phyloP scores from a whole-genome alignment of 176 grass and related monocot species.

The Oryza brachyantha region DNA sequence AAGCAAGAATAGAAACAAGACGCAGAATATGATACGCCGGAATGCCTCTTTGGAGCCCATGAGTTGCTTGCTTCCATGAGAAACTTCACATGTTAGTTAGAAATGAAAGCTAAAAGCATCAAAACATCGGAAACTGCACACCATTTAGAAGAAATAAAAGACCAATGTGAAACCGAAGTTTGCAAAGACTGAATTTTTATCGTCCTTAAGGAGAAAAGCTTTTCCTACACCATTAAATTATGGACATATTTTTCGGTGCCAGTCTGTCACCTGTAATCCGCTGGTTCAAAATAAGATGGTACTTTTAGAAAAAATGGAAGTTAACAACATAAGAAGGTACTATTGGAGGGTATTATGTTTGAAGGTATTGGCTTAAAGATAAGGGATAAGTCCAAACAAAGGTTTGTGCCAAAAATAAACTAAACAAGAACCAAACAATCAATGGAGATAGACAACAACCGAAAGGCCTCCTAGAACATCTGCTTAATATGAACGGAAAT shows the following conservation, averaged over 20 bases:
- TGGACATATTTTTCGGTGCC: too few species aligned
- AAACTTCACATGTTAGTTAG: neutral
- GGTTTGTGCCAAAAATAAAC: too few species aligned
- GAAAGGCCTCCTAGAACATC: neutral
- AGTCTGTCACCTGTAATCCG: too few species aligned
- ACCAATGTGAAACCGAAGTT: neutral
- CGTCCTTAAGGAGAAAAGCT: neutral
- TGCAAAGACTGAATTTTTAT: neutral
- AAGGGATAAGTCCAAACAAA: too few species aligned
- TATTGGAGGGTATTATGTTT: neutral
- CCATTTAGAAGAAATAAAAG: neutral
- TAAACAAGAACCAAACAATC: neutral
- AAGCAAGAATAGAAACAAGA: slow-evolving; percentile 18
- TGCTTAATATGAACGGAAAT: neutral
- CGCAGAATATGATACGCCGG: neutral
- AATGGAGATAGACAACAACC: neutral
- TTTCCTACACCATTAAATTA: neutral
- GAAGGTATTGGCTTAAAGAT: neutral
- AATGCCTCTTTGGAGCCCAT: slow-evolving; percentile 38
- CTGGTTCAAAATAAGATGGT: too few species aligned
- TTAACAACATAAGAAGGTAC: neutral
- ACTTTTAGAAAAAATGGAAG: too few species aligned
- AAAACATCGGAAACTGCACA: neutral
- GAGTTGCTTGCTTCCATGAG: neutral
- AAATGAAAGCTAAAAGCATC: too few species aligned